A percentile compares a stretch with the other conserved stretches of the same genome.
Conservation (phyloP, 306 rosid species). For the Sindora glabra region DNA sequence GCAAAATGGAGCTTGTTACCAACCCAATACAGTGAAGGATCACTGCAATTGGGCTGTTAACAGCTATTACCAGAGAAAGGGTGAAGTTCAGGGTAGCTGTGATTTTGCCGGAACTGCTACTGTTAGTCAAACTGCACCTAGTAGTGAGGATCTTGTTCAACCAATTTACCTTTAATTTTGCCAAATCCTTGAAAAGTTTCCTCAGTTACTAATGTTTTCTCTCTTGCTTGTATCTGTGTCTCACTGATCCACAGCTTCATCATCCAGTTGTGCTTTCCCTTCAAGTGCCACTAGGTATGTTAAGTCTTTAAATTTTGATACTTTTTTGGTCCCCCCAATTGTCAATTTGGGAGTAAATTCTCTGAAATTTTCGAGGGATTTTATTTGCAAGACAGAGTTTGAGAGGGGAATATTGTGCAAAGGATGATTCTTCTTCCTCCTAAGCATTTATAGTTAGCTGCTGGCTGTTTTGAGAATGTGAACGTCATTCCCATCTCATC, state of each 20-base stretch:
- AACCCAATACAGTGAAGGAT: conserved; percentile 78
- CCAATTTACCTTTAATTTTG: not conserved
- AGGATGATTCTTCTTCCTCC: not conserved
- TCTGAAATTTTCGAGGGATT: not conserved
- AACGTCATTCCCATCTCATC: not conserved
- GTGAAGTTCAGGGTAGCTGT: conserved; percentile 59
- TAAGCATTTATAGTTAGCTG: not conserved
- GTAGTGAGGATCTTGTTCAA: conserved; percentile 17
- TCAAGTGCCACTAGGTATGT: conserved; percentile 69
- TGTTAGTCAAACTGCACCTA: conserved; percentile 42
- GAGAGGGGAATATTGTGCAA: conserved; percentile 2
- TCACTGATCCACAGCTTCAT: conserved; percentile 45
- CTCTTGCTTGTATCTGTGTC: not conserved
- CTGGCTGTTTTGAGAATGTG: not conserved
- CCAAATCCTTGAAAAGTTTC: not conserved
- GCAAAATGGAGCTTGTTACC: conserved; percentile 68
- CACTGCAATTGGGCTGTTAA: conserved; percentile 88
- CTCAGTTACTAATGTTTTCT: conserved; percentile 14
- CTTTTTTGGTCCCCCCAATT: not conserved
- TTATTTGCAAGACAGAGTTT: not conserved
- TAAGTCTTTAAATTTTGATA: not conserved
- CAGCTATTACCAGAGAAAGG: conserved; percentile 80
- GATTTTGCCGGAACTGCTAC: conserved; percentile 69
- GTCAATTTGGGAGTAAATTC: not conserved
- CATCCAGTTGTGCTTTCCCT: conserved; percentile 67